phyloP scores from a whole-genome alignment of 2,329 filamentous ascomycete species.

The Penicillium sp. region DNA sequence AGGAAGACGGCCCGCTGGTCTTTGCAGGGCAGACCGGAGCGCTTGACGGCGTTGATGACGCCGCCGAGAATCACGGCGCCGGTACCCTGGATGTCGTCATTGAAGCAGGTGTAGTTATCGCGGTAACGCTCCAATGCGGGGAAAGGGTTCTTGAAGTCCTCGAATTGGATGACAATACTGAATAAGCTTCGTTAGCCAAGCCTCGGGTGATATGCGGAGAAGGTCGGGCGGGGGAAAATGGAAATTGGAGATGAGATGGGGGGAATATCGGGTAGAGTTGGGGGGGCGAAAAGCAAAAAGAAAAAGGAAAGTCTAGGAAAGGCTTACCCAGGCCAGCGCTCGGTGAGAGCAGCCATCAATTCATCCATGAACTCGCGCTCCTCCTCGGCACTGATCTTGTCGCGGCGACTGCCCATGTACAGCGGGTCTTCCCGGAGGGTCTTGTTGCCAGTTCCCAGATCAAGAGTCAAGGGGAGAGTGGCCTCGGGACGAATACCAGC shows the following conservation, averaged over 20 bases:
- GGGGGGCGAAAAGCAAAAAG: slow-evolving; percentile 9
- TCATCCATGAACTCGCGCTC: slow-evolving; percentile 95
- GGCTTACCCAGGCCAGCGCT: slow-evolving; percentile 71
- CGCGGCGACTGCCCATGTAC: slow-evolving; percentile 86
- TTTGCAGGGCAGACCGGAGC: slow-evolving; percentile 80
- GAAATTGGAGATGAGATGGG: not conserved
- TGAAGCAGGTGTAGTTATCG: slow-evolving; percentile 91
- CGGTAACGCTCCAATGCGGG: slow-evolving; percentile 89
- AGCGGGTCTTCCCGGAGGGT: slow-evolving; percentile 74
- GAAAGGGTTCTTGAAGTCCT: slow-evolving; percentile 98
- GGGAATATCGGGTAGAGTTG: not conserved
- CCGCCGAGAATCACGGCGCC: slow-evolving; percentile 92
- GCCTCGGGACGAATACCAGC: slow-evolving; percentile 85
- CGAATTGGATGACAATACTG: slow-evolving; percentile 83
- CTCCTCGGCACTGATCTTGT: slow-evolving; percentile 75
- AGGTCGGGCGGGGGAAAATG: not conserved
- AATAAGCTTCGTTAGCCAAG: slow-evolving; percentile 29
- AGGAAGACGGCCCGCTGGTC: slow-evolving; percentile 96
- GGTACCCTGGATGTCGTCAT: slow-evolving; percentile 97
- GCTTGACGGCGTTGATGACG: slow-evolving; percentile 75
- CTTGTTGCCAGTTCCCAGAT: slow-evolving; percentile 68
- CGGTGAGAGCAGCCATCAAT: slow-evolving; percentile 88
- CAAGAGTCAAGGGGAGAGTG: slow-evolving; percentile 66
- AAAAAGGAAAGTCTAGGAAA: slow-evolving; percentile 20
- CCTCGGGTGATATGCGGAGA: too few species aligned